phyloP scores from a whole-genome alignment of 2,329 filamentous ascomycete species.

The Monosporascus sp. region DNA sequence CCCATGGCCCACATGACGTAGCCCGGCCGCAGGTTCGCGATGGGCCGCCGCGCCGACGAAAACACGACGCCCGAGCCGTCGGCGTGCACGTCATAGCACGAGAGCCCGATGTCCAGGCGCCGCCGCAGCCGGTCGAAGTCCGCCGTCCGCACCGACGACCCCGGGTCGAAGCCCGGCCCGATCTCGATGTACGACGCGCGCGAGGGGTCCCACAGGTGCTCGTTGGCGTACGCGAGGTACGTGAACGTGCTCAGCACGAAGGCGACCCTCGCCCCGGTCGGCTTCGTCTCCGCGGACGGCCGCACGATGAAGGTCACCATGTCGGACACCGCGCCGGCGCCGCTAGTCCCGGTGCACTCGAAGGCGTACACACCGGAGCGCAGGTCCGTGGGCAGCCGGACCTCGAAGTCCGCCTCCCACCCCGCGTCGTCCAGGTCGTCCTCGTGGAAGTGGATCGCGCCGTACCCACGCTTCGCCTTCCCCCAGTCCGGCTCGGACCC shows the following conservation, averaged over 20 bases:
- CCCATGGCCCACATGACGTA: constrained; percentile 30
- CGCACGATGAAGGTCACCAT: constrained; percentile 27
- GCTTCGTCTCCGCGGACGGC: constrained; percentile 8
- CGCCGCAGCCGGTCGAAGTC: constrained; percentile 16
- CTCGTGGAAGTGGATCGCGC: constrained; percentile 33
- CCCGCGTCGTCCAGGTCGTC: constrained; percentile 31
- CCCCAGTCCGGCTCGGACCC: constrained; percentile 27
- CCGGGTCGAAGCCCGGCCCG: constrained; percentile 3
- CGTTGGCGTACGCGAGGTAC: constrained; percentile 4
- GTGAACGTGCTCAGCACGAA: constrained; percentile 17
- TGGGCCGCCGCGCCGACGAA: constrained; percentile 26
- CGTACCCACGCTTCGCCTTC: constrained; percentile 25
- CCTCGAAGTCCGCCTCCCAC: constrained; percentile 26
- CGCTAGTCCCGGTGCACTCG: constrained; percentile 1
- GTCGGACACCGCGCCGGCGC: constrained; percentile 7
- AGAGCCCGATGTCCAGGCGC: constrained; percentile 30
- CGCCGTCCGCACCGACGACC: neutral
- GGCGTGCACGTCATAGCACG: constrained; percentile 31
- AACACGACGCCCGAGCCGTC: constrained; percentile 30
- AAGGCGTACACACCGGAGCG: constrained; percentile 22
- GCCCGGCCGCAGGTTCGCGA: constrained; percentile 32
- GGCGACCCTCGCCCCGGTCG: constrained; percentile 11
- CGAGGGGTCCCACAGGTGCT: constrained; percentile 7
- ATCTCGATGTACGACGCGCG: constrained; percentile 9
- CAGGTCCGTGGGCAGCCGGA: constrained; percentile 14